These are phyloP conservation scores for Vanderwaltozyma yarrowii DNA, from an alignment of 805 yeast species.

Conservation along the genomic window DNA sequence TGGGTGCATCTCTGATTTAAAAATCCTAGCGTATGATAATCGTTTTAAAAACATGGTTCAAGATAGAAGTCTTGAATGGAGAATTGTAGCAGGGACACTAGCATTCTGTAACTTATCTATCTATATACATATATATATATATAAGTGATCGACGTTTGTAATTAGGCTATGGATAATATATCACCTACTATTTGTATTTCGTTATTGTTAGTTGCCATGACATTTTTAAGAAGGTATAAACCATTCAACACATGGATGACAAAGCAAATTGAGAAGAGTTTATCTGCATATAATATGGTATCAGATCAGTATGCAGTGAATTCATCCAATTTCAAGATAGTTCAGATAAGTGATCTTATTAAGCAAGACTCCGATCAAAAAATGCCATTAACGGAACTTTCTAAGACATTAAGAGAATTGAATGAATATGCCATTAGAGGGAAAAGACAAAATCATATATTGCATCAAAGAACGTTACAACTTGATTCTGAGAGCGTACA, in stretches of 20 bases:
- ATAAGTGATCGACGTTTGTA: too few relatives aligned
- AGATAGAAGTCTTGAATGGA: too few relatives aligned
- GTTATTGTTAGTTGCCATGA: constrained; percentile 11
- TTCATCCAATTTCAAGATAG: not conserved
- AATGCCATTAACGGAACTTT: not conserved
- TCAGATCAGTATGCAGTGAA: not conserved
- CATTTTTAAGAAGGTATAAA: constrained; percentile 14
- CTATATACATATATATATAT: too few relatives aligned
- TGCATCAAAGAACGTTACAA: constrained; percentile 13
- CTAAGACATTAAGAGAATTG: not conserved
- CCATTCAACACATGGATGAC: constrained; percentile 14
- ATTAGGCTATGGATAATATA: not conserved
- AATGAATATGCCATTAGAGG: constrained; percentile 9
- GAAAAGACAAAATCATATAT: constrained; percentile 11
- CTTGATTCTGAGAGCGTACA: constrained; percentile 4
- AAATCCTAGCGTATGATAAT: too few relatives aligned
- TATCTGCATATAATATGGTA: not conserved
- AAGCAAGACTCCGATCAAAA: not conserved
- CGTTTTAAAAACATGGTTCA: too few relatives aligned
- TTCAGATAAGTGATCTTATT: not conserved
- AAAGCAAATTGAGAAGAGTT: constrained; percentile 6
- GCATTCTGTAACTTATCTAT: too few relatives aligned
- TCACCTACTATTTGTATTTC: constrained; percentile 5
- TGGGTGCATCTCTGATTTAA: too few relatives aligned
- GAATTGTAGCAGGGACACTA: too few relatives aligned